These are phyloP conservation scores for Phytophthora sp. DNA, from an alignment of 352 stramenopile species.

Conservation along the genomic window DNA sequence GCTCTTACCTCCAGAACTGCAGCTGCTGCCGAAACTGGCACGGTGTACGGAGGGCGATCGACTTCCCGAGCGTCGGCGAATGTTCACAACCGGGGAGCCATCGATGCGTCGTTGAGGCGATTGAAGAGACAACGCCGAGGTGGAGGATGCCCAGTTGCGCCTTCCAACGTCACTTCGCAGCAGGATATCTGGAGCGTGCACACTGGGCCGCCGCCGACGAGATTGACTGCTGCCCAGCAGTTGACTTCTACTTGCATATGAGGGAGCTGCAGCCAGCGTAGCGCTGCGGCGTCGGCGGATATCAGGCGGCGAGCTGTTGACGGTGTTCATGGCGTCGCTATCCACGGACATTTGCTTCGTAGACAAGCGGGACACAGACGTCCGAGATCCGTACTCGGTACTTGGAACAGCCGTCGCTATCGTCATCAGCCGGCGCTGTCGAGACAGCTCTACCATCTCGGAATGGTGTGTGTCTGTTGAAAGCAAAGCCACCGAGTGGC, in stretches of 20 bases:
- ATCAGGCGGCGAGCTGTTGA: conserved; percentile 34
- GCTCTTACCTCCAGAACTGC: conserved; percentile 24
- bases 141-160: conserved; percentile 54
- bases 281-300: conserved; percentile 30
- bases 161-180: conserved; percentile 50
- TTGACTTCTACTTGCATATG: not conserved
- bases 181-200: conserved; percentile 43
- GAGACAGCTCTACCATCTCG: conserved; percentile 24
- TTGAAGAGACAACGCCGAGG: conserved; percentile 44
- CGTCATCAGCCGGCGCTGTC: conserved; percentile 25
- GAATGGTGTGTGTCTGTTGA: conserved; percentile 23
- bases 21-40: conserved; percentile 30
- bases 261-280: conserved; percentile 7
- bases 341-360: conserved; percentile 28
- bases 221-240: not conserved
- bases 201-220: conserved; percentile 21
- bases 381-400: conserved; percentile 5
- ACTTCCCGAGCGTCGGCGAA: conserved; percentile 18
- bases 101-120: conserved; percentile 37
- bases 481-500: conserved; percentile 36
- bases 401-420: conserved; percentile 8
- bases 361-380: conserved; percentile 17
- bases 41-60: conserved; percentile 20
- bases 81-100: conserved; percentile 28
- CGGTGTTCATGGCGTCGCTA: conserved; percentile 32